Evolutionary conservation across 129 eudicot genomes (phyloP), one percentile per base, ranked within the genome.

Genomic region (Flaveria trinervia): DNA sequence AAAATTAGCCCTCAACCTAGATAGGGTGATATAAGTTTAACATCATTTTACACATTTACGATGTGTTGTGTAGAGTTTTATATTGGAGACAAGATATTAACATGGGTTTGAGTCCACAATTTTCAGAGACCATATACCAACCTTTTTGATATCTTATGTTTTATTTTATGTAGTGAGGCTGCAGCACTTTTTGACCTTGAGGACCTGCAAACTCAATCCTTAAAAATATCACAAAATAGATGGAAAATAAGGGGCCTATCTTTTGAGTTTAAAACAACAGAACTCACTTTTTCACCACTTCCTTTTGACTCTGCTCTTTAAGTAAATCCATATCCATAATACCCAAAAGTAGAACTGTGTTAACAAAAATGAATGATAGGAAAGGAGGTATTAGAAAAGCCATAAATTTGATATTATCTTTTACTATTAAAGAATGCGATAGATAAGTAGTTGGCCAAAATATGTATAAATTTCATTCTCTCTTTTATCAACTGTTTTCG

Each of bases 201-300:
- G 30, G 66, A 76, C 75, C 78, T 81, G 75, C 28, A 64, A 72
- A 72, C 26, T 79, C 33, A 25, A 25, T 54, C 77, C 65, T 64
- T 61, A 71, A 71, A 23, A n/a, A 2, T 45, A 52, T 64, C 48
- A 75, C 16, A 75, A 57, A 3, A 75, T 15, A 75, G 68, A 15
- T 62, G 39, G 13, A 20, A 33, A 55, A 9, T 17, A 54, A 72
- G 33, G 13, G 66, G 20, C 50, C 65, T 52, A 13, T 13, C 48
- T 20, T 56, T 73, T 6, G 9, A 73, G 23, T 39, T 73, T 23
- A 71, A 69, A 68, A 57, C 17, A 44, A 74, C 25, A 62, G 44
- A 86, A 84, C 85, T n/a, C 79, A 88, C 93, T 43, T 73, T 68
- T 55, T 72, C 49, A 65, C 56, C 72, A 56, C 60, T 45, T 65